phyloP scores from a whole-genome alignment of 306 rosid species.

The Erythrophleum fordii region DNA sequence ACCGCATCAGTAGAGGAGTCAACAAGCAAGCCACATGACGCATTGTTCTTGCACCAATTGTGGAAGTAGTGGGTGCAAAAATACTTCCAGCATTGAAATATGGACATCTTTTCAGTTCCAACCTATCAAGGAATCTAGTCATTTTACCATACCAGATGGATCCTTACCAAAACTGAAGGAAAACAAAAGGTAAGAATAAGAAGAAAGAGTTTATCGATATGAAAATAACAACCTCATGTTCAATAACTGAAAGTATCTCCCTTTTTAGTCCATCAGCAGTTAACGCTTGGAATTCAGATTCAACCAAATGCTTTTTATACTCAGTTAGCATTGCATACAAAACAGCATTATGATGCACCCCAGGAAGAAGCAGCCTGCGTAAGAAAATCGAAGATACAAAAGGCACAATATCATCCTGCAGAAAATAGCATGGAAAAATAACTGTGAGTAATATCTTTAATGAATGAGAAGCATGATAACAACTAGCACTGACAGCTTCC shows the following conservation, averaged over 20 bases:
- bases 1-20: slow-evolving; percentile 63
- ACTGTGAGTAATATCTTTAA: slow-evolving; percentile 28
- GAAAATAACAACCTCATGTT: slow-evolving; percentile 72
- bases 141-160: slow-evolving; percentile 12
- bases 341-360: slow-evolving; percentile 75
- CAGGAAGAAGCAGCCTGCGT: slow-evolving; percentile 87
- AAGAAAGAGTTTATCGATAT: slow-evolving; percentile 32
- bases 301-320: slow-evolving; percentile 78
- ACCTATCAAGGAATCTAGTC: slow-evolving; percentile 60
- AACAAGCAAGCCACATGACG: slow-evolving; percentile 67
- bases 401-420: slow-evolving; percentile 74
- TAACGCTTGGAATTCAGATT: slow-evolving; percentile 75
- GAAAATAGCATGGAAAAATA: slow-evolving; percentile 38
- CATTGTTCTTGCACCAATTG: slow-evolving; percentile 91
- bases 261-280: slow-evolving; percentile 80
- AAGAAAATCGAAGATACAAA: slow-evolving; percentile 81
- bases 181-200: slow-evolving; percentile 5
- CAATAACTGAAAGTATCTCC: slow-evolving; percentile 89
- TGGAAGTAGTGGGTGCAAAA: slow-evolving; percentile 71
- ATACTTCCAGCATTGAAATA: slow-evolving; percentile 77
- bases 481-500: slow-evolving; percentile 2
- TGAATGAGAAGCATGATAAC: slow-evolving; percentile 35
- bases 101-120: slow-evolving; percentile 61
- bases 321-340: slow-evolving; percentile 78
- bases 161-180: slow-evolving; percentile 15